Base-by-base conservation (phyloP, 108 stramenopile genomes). In the Cylindrotheca closterium region DNA sequence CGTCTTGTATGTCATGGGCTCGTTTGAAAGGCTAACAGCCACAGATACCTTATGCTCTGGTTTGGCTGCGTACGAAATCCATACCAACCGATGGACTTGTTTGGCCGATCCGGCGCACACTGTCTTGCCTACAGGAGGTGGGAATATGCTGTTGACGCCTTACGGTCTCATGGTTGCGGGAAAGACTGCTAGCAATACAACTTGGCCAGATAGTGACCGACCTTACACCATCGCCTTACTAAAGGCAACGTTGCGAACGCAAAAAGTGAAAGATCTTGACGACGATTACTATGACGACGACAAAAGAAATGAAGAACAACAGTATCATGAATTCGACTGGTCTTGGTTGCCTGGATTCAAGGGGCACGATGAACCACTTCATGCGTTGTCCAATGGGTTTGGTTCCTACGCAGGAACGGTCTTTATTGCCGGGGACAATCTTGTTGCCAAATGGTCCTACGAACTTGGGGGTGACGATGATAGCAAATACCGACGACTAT, bases 261-360 rank as follows among this genome's bases (percentile, higher is more conserved):
- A 75, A 51, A 7, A 42, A 7, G 37, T 42, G 10, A 65, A 71
- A 37, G 58, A 50, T 24, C 37, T 5, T 42, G 46, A 51, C n/a
- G 72, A 79, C 34, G 65, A 66, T 19, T 65, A 47, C 22, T 34
- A 18, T 17, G 48, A 68, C 19, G 70, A 70, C 10, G 25, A 74
- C 27, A 58, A 53, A 50, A 68, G 54, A 25, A 37, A 50, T 8
- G 65, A 32, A 30, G 52, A 49, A 2, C 37, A 42, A 42, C 77
- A 80, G 26, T 72, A 72, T 50, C 88, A 88, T 37, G 86, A 88
- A 47, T 96, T 91, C 60, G 78, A 86, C 33, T 98, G 97, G 97
- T 88, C 92, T 26, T 98, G 97, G 97, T 69, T 98, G 17, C 96
- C 97, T 21, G 97, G 95, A 1, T 98, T 96, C 59, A 63, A 88